phyloP scores from a whole-genome alignment of 2,329 filamentous ascomycete species.

The Didymella pinodella region DNA sequence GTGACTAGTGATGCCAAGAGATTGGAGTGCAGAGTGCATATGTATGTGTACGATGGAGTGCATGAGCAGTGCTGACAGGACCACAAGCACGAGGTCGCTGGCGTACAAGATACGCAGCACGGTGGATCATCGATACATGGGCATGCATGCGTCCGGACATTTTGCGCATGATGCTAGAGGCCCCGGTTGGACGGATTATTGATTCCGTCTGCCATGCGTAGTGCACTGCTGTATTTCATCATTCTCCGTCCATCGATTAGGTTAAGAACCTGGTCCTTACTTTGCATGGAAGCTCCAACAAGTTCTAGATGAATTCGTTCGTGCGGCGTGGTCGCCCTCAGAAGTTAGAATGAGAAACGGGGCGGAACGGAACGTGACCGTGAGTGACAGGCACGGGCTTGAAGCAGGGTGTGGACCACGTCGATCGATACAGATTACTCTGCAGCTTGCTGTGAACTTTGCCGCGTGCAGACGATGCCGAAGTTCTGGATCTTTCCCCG shows the following conservation, averaged over 20 bases:
- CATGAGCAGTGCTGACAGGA: conserved; percentile 13
- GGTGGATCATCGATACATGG: conserved; percentile 9
- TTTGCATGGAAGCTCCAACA: conserved; percentile 6
- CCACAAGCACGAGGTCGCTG: conserved; percentile 14
- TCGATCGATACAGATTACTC: conserved; percentile 23
- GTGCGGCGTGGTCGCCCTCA: conserved; percentile 8
- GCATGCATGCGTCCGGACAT: conserved; percentile 14
- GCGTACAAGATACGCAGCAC: conserved; percentile 12
- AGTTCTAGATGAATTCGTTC: conserved; percentile 1
- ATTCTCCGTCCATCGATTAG: background rate
- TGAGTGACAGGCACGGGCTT: conserved; percentile 17
- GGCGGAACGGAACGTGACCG: conserved; percentile 25
- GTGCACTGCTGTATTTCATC: conserved; percentile 2
- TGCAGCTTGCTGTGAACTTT: conserved; percentile 14
- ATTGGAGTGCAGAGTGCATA: conserved; percentile 22
- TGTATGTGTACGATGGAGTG: conserved; percentile 17
- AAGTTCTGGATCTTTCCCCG: conserved; percentile 19
- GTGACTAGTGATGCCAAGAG: conserved; percentile 29
- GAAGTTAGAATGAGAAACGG: conserved; percentile 14
- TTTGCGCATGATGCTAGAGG: conserved; percentile 13
- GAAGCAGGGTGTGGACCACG: conserved; percentile 10
- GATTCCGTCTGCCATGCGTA: conserved; percentile 13
- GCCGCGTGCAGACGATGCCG: conserved; percentile 16
- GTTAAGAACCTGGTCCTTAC: background rate
- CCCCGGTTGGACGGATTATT: conserved; percentile 16